Evolutionary conservation across 768 basidiomycete species (phyloP), one percentile per base, ranked within the genome.

Genomic region (Butyriboletus loyo): DNA sequence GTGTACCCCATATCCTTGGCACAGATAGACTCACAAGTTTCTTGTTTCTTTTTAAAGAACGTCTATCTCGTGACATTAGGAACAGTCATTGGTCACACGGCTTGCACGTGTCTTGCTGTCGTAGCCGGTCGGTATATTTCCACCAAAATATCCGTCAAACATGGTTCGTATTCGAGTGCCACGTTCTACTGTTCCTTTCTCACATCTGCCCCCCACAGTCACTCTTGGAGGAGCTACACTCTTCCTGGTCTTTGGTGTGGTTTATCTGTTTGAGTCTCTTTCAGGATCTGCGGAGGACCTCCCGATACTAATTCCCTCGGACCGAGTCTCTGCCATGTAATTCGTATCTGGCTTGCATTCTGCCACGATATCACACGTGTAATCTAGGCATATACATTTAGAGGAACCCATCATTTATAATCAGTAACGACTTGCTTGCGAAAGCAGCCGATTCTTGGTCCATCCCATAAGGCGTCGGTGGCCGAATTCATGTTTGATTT

Each of bases 51-150:
- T 51, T 35, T 32, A 34, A 66, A 98, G 95, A 97, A 94, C 65
- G 87, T 98, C 6, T 93, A 90, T 59, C 77, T 97, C 25, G 90
- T 98, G 40, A 87, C 92, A 0, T 62, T 92, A 9, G 97, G 97
- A 2, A 98, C 97, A 0, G 80, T 97, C 34, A 63, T 92, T 5
- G 95, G 96, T 3, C 97, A 98, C 68, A 80, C 83, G 1, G 79
- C 82, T 52, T 98, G 95, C 71, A 97, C 94, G 0, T 81, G 83
- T 2, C 77, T 94, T 0, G 97, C 96, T 8, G 92, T 98, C 43
- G 75, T 97, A n/a, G 95, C 91, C 0, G 97, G 97, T 3, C 82
- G 92, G 17, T 97, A 88, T 65, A 74, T 98, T 28, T 93, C 94
- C 0, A 95, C 89, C 3, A 94, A 92, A 73, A 91, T 99, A 56